Base-by-base conservation (phyloP, 345 rosid genomes). In the Noccaea caerulescens region DNA sequence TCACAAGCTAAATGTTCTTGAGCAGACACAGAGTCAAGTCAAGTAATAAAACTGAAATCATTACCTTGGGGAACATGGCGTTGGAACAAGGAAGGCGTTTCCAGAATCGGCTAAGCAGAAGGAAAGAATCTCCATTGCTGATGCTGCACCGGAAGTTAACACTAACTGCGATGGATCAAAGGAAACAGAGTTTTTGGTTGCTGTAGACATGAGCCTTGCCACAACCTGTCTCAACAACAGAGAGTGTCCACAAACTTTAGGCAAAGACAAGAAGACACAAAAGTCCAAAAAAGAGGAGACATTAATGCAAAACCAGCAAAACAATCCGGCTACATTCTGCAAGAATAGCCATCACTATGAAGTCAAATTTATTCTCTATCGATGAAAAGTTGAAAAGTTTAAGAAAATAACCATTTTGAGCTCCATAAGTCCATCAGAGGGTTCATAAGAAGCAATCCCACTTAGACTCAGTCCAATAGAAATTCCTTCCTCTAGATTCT, bases 31-130 rank as follows among this genome's bases (percentile, higher is more conserved):
- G 1, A 45, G 27, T 27, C 30, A 27, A 65, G 27, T 47, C 12
- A 2, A 60, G 63, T 27, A 12, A 10, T 20, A 10, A 36, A 39
- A 7, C 79, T 10, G 67, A 27, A 27, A 27, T 27, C 30, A 27
- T 27, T 89, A 93, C 98, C 91, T 80, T 0, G 98, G 95, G 42
- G 77, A 64, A 68, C 84, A 87, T 1, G 97, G 98, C 4, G 98
- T 89, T 11, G 97, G 98, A 61, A 93, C 88, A n/a, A 93, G 96
- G 75, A 91, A 91, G 46, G 97, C 97, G 75, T 91, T 93, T 72
- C 97, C 98, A n/a, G 85, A 72, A 85, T 93, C 98, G 23, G 97
- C 98, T 68, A 93, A 70, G 75, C 96, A 89, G 83, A 89, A 93
- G 76, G 86, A 83, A 50, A 93, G 91, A 72, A 84, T 84, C 80